A percentile compares a stretch with the other conserved stretches of the same genome.
Evolutionary conservation across 371 early-diverging fungal species (phyloP).

Genomic region (Saksenaea oblongispora): DNA sequence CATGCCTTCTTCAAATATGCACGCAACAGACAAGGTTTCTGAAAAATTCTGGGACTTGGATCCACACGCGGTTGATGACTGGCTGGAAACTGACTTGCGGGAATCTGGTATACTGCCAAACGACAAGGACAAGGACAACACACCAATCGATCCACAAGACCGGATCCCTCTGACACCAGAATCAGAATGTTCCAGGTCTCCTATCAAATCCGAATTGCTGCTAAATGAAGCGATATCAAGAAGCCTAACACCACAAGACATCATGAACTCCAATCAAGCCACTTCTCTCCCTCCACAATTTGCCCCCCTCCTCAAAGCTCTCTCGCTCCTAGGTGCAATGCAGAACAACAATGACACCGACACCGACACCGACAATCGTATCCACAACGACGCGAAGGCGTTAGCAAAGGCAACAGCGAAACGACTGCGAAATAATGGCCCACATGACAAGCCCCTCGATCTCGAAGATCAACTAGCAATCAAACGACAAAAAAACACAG

Average conservation of each 20-base stretch:
- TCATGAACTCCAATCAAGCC: not conserved
- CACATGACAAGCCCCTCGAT: constrained; percentile 9
- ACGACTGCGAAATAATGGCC: not conserved
- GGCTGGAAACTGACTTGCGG: constrained; percentile 38
- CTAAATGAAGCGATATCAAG: not conserved
- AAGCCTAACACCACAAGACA: not conserved
- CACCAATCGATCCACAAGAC: not conserved
- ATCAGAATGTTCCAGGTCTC: not conserved
- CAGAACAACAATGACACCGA: not conserved
- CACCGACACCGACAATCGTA: not conserved
- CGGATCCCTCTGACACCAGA: not conserved
- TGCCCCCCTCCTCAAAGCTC: not conserved
- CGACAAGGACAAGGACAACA: not conserved
- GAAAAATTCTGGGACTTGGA: constrained; percentile 13
- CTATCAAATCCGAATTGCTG: not conserved
- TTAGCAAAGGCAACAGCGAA: not conserved
- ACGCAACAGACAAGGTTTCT: not conserved
- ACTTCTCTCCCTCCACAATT: not conserved
- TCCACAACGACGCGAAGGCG: not conserved
- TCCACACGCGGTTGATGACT: constrained; percentile 27
- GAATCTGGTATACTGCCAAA: constrained; percentile 22
- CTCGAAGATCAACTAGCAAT: constrained; percentile 54
- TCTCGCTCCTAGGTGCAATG: not conserved
- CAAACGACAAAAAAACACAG: constrained; percentile 80
- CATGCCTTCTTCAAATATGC: not conserved